Base-by-base conservation (phyloP, 257 asterid species). In the Ajuga chamaepitys region DNA sequence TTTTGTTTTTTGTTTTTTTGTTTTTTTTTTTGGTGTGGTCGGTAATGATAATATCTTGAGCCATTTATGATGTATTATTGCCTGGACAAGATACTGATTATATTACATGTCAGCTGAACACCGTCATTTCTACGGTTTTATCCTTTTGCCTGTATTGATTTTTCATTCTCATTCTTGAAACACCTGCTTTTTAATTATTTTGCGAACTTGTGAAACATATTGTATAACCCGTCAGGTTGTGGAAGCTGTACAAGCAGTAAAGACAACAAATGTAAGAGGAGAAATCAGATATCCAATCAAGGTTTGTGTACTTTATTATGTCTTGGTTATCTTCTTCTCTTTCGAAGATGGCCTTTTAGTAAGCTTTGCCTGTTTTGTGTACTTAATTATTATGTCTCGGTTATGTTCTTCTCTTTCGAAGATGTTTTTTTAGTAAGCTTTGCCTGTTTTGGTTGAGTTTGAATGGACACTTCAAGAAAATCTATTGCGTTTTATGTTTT, bases 221-320 rank as follows among this genome's bases (percentile, higher is more conserved):
- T 52, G 7, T 51, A 30, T 50, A 40, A 9, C 9, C 47, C 64
- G 75, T 65, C 67, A 88, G 96, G 96, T 78, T 75, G 98, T 81
- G 62, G 98, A 91, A 74, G 98, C 96, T 65, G 98, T 91, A 60
- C 88, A 69, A 67, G 74, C 94, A 51, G 87, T 91, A 16, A 91
- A 88, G 86, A 91, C 81, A 85, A 91, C 95, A 34, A 91, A 91
- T 78, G 95, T 68, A 4, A 78, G 98, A 59, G 96, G 98, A 7
- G 98, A 91, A 81, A 77, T 88, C 66, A 80, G 75, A 72, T 91
- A 91, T 71, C 98, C 91, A 8, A 91, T 91, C 64, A 91, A 91
- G 98, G 98, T 88, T 71, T 30, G 85, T 69, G 59, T 32, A 50
- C 25, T 44, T 38, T n/a, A 13, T 17, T 68, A 12, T 40, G 62